Percentiles rank a stretch among this genome's conserved stretches.
These are phyloP conservation scores for Dacryopinax primogenitus DNA, from an alignment of 768 basidiomycete species.

Conservation along the genomic window DNA sequence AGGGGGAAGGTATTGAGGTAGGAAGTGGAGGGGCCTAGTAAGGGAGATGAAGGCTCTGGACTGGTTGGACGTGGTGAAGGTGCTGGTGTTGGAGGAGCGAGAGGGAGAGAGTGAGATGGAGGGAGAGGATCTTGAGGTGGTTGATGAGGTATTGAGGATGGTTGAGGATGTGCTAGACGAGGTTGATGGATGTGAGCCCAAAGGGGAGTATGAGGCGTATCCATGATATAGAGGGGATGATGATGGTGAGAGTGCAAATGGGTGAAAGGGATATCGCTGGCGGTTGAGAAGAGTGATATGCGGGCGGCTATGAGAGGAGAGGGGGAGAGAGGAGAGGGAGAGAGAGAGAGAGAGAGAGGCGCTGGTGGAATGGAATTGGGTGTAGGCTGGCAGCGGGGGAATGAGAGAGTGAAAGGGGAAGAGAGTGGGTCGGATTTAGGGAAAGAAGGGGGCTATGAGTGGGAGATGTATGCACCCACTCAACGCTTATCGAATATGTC, in stretches of 20 bases:
- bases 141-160: neutral
- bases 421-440: no score
- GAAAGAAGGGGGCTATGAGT: no score
- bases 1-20: slow-evolving; percentile 1
- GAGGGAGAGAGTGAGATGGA: neutral
- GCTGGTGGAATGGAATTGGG: neutral
- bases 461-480: no score
- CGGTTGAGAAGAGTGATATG: neutral
- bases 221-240: neutral
- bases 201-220: neutral
- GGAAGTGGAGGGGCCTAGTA: neutral
- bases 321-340: neutral
- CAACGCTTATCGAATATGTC: no score
- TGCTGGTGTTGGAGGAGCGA: neutral
- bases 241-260: neutral
- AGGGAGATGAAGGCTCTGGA: neutral
- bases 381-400: neutral
- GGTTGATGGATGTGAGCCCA: slow-evolving; percentile 2
- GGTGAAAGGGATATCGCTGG: neutral
- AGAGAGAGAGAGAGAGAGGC: neutral
- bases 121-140: neutral
- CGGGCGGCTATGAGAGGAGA: neutral
- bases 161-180: neutral
- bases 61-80: neutral
- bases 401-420: neutral